These are phyloP conservation scores for Kurtzmaniella natalensis DNA, from an alignment of 1,139 yeast genomes.

Conservation along the genomic window DNA sequence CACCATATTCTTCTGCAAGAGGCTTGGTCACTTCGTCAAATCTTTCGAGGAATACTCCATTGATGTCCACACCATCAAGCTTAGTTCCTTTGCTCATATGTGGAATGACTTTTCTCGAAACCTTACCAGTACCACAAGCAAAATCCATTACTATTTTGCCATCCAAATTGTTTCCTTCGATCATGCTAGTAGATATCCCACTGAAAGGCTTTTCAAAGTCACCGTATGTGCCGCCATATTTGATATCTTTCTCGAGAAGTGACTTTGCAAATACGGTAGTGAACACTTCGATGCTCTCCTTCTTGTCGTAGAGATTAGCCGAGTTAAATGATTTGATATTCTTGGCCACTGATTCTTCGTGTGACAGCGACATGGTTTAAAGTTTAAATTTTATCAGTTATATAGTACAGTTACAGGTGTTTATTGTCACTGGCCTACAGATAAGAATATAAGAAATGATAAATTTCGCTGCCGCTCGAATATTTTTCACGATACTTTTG, in stretches of 20 bases:
- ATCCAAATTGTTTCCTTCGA: conserved; percentile 1
- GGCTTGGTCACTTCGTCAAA: conserved; percentile 16
- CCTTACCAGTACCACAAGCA: conserved; percentile 44
- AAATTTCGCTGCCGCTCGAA: too few species aligned
- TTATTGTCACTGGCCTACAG: too few species aligned
- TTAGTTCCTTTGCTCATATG: conserved; percentile 14
- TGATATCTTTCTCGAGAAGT: conserved; percentile 16
- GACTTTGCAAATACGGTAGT: conserved; percentile 18
- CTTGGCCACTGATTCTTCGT: conserved; percentile 18
- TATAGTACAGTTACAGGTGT: too few species aligned
- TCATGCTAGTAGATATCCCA: conserved; percentile 12
- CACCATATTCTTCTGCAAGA: conserved; percentile 1
- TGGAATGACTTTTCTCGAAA: conserved; percentile 27
- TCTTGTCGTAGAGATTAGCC: conserved; percentile 21
- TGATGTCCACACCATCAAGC: conserved; percentile 37
- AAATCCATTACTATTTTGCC: conserved; percentile 28
- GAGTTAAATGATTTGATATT: conserved; percentile 20
- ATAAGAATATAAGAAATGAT: too few species aligned
- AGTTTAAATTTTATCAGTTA: too few species aligned
- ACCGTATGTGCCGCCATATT: conserved; percentile 14
- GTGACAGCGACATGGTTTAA: too few species aligned
- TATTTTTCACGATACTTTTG: too few species aligned
- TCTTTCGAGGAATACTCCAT: conserved; percentile 20
- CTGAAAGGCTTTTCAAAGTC: conserved; percentile 12
- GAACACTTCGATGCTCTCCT: conserved; percentile 15